Base-by-base conservation (phyloP, 495 filamentous ascomycete genomes). In the Echria macrotheca region DNA sequence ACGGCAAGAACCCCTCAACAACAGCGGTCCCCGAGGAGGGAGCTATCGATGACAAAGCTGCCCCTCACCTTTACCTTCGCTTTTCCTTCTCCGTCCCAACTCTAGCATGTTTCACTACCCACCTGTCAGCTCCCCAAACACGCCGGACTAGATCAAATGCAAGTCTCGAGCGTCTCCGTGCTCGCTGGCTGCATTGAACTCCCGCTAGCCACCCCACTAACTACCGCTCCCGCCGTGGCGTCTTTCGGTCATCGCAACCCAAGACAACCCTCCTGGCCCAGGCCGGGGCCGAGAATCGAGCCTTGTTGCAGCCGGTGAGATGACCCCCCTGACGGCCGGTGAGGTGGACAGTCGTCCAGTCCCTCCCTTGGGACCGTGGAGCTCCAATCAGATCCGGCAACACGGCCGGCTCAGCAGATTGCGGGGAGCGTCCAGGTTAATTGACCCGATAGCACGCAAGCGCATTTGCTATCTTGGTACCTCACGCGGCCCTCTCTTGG, bases 241-340 rank as follows among this genome's bases (percentile, higher is more conserved):
- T n/a, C n/a, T n/a, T n/a, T n/a, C n/a, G n/a, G n/a, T n/a, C n/a
- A n/a, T n/a, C 17, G 7, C 8, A 23, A 42, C 39, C 39, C 23
- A 24, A 24, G 35, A 35, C 11, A 23, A 21, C 10, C 22, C 14
- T 37, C 33, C 36, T 4, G 19, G 12, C n/a, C 15, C 21, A 26
- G 26, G 21, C n/a, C 28, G 23, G 46, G 28, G 46, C 15, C 43
- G 35, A 53, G 50, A 47, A 35, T 47, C 42, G 35, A 23, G 21
- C 35, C 17, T 21, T 47, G 14, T 9, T 53, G 50, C 50, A 53
- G 26, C 50, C 50, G 50, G 50, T 53, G 32, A 52, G 43, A 23
- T 4, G 18, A 12, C 10, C 15, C 28, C 50, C 50, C 43, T 53
- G 43, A 35, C 24, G 26, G 21, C 22, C 50, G 50, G 50, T 53